Evolutionary conservation across 306 rosid species (phyloP), one percentile per base, ranked within the genome.

Genomic region (Hippophae tibetana): DNA sequence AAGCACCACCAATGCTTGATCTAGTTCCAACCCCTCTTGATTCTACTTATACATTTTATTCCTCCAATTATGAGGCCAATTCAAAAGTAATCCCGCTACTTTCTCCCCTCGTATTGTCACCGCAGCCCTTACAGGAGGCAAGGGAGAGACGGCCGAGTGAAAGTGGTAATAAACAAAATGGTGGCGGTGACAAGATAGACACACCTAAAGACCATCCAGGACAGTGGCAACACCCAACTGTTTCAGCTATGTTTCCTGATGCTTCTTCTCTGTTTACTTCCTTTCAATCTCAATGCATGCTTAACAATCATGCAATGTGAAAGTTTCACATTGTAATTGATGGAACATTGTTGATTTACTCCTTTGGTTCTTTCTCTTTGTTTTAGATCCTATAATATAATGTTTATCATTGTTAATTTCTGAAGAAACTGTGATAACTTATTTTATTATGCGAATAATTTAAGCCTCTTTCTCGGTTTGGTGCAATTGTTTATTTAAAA

Each of bases 181-280:
- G 18, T 42, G 69, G 25, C 8, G 40, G 25, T 14, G 65, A 62
- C 7, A 41, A 62, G 8, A 55, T 50, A 57, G 13, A 40, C 56
- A 48, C 14, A 31, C 41, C 38, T 42, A 58, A 42, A 50, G 13
- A 66, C 5, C 45, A 66, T 23, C 46, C 71, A 8, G 60, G 68
- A 0, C 82, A 76, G 9, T 84, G 95, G 95, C 74, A 77, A 62
- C 84, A 85, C 62, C 88, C 90, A 13, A 84, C 84, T 6, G 69
- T 72, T 54, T 60, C 71, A 9, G 63, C 78, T 41, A 18, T 75
- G 38, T 77, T 69, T 44, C 25, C 77, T 0, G 86, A 78, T 23
- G 71, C 87, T 13, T 68, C 90, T 3, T 41, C 83, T 54, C 60
- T 89, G 68, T 75, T 69, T 27, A 56, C 72, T 43, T 60, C 68